phyloP scores from a whole-genome alignment of 1,284 basidiomycete genomes.

The Farysia itapuensis region DNA sequence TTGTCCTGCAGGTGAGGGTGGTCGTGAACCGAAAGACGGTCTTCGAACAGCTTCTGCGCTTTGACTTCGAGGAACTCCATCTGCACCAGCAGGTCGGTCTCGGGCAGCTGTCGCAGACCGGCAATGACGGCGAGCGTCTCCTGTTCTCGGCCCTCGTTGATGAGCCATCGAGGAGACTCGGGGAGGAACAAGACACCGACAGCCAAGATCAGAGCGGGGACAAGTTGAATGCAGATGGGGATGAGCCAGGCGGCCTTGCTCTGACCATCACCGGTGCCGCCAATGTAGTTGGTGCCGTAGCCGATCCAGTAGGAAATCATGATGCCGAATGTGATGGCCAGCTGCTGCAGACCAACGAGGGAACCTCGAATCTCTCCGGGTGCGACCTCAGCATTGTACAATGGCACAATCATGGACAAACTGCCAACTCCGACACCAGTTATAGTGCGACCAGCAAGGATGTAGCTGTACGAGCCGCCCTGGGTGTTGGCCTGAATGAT shows the following conservation, averaged over 20 bases:
- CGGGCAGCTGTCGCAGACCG: constrained; percentile 66
- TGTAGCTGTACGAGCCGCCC: constrained; percentile 66
- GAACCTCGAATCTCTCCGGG: constrained; percentile 79
- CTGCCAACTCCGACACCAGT: constrained; percentile 79
- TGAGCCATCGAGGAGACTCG: constrained; percentile 73
- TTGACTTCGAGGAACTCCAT: constrained; percentile 82
- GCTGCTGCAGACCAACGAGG: constrained; percentile 74
- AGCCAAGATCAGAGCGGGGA: constrained; percentile 71
- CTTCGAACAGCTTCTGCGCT: constrained; percentile 64
- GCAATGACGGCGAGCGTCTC: constrained; percentile 72
- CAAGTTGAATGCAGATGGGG: constrained; percentile 74
- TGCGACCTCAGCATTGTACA: constrained; percentile 81
- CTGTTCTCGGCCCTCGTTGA: constrained; percentile 73
- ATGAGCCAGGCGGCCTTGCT: constrained; percentile 75
- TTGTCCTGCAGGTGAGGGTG: constrained; percentile 70
- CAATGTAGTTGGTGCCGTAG: constrained; percentile 68
- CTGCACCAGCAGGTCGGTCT: constrained; percentile 70
- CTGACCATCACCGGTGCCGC: constrained; percentile 64
- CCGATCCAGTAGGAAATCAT: constrained; percentile 74
- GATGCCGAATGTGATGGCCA: constrained; percentile 26
- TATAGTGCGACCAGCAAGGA: constrained; percentile 71
- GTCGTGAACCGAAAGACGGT: constrained; percentile 38
- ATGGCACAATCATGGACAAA: constrained; percentile 70
- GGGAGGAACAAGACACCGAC: constrained; percentile 69
- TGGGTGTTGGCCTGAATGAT: constrained; percentile 67